phyloP scores from a whole-genome alignment of 1,284 basidiomycete genomes.

The Rhodotorula sp. region DNA sequence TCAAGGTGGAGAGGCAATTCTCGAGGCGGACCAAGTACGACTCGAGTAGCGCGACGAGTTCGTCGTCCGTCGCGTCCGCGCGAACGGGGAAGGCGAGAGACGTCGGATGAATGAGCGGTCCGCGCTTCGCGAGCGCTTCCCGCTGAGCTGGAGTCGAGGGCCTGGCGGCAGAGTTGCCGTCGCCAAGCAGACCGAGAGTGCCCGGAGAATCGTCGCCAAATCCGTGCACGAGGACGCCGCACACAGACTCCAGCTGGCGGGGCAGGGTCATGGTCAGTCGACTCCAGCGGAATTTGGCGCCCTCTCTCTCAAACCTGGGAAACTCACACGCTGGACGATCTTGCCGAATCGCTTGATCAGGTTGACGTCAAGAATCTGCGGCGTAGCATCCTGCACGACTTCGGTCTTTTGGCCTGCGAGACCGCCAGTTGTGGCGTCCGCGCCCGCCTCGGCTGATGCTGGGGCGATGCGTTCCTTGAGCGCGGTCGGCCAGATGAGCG shows the following conservation, averaged over 20 bases:
- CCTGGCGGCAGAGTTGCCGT: conserved; percentile 3
- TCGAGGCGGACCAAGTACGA: conserved; percentile 63
- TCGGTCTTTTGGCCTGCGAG: conserved; percentile 57
- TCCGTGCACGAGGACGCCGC: conserved; percentile 30
- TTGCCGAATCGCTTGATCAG: conserved; percentile 34
- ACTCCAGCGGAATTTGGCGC: neutral
- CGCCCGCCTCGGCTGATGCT: neutral
- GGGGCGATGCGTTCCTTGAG: conserved; percentile 62
- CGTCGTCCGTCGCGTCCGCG: conserved; percentile 70
- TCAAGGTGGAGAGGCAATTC: conserved; percentile 68
- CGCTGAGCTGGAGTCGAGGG: conserved; percentile 44
- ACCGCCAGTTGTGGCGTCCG: conserved; percentile 46
- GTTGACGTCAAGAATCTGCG: conserved; percentile 36
- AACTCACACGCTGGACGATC: conserved; percentile 28
- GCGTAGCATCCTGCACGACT: conserved; percentile 50
- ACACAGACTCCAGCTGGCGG: conserved; percentile 27
- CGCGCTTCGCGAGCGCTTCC: conserved; percentile 52
- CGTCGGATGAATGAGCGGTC: conserved; percentile 54
- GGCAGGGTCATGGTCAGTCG: neutral
- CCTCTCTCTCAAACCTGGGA: neutral
- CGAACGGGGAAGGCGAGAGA: conserved; percentile 68
- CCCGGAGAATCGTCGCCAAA: neutral
- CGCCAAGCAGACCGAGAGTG: neutral
- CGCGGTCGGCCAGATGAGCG: conserved; percentile 75
- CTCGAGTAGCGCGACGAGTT: conserved; percentile 71